phyloP scores from a whole-genome alignment of 2,329 filamentous ascomycete genomes.

The Corynespora cassiicola region DNA sequence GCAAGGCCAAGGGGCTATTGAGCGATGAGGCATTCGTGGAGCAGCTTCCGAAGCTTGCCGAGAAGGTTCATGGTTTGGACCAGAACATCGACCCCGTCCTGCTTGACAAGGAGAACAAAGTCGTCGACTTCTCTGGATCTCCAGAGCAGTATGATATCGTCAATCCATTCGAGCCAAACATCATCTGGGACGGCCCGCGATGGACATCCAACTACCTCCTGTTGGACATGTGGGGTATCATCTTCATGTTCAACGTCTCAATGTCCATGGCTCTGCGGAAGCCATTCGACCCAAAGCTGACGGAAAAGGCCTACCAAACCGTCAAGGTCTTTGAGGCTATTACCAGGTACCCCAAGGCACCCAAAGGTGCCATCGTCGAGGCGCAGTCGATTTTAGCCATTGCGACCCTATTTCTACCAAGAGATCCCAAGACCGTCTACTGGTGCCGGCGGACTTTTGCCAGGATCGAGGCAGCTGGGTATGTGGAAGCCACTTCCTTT shows the following conservation, averaged over 20 bases:
- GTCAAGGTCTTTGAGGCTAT: constrained; percentile 83
- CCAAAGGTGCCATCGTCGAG: constrained; percentile 73
- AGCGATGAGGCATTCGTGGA: constrained; percentile 67
- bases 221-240: constrained; percentile 79
- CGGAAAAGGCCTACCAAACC: constrained; percentile 69
- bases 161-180: constrained; percentile 72
- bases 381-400: constrained; percentile 80
- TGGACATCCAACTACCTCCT: constrained; percentile 77
- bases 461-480: constrained; percentile 80
- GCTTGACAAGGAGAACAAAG: constrained; percentile 65
- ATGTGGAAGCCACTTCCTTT: constrained; percentile 44
- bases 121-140: constrained; percentile 67
- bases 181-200: constrained; percentile 70
- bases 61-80: constrained; percentile 51
- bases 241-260: constrained; percentile 82
- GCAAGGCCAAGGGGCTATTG: constrained; percentile 69
- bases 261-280: constrained; percentile 64
- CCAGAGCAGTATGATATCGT: constrained; percentile 71
- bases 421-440: constrained; percentile 72
- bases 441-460: constrained; percentile 85
- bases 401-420: constrained; percentile 79
- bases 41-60: constrained; percentile 60
- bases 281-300: constrained; percentile 61
- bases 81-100: constrained; percentile 67
- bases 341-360: constrained; percentile 72